Conservation (phyloP, 2,329 filamentous ascomycete species). For the Bipolaris cookei region DNA sequence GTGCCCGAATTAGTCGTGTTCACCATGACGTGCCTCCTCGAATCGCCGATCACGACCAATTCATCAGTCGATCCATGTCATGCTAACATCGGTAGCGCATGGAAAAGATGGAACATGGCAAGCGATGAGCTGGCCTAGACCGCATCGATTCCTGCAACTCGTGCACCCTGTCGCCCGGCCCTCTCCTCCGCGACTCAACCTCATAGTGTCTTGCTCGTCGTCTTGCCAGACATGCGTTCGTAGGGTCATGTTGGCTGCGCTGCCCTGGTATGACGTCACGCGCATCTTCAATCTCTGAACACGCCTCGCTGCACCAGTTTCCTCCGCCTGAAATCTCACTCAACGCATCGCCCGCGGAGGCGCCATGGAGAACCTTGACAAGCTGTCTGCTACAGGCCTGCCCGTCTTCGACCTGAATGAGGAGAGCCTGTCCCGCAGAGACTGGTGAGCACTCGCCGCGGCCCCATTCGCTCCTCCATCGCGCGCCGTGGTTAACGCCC, state of each 20-base stretch:
- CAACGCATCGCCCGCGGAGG: constrained; percentile 4
- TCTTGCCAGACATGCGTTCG: constrained; percentile 7
- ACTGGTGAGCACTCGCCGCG: constrained; percentile 31
- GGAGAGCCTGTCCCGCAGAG: constrained; percentile 35
- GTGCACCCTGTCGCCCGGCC: neutral
- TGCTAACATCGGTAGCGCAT: constrained; percentile 6
- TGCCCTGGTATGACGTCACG: constrained; percentile 19
- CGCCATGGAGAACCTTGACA: constrained; percentile 37
- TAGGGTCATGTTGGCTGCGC: constrained; percentile 4
- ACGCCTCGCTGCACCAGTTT: constrained; percentile 13
- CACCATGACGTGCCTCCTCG: constrained; percentile 3
- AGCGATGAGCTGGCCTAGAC: constrained; percentile 17
- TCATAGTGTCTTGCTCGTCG: neutral
- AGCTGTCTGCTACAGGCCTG: constrained; percentile 38
- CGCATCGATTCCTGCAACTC: constrained; percentile 6
- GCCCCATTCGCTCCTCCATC: neutral
- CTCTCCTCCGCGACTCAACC: constrained; percentile 2
- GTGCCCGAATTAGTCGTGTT: neutral
- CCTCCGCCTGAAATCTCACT: constrained; percentile 6
- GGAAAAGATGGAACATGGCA: constrained; percentile 4
- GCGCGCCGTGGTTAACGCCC: constrained; percentile 2
- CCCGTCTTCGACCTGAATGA: constrained; percentile 41
- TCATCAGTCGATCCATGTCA: constrained; percentile 7
- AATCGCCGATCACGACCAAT: constrained; percentile 14
- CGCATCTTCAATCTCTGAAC: constrained; percentile 5